A percentile compares a stretch with the other conserved stretches of the same genome.
Evolutionary conservation across 345 rosid genomes (phyloP).

Genomic region (Durio zibethinus): DNA sequence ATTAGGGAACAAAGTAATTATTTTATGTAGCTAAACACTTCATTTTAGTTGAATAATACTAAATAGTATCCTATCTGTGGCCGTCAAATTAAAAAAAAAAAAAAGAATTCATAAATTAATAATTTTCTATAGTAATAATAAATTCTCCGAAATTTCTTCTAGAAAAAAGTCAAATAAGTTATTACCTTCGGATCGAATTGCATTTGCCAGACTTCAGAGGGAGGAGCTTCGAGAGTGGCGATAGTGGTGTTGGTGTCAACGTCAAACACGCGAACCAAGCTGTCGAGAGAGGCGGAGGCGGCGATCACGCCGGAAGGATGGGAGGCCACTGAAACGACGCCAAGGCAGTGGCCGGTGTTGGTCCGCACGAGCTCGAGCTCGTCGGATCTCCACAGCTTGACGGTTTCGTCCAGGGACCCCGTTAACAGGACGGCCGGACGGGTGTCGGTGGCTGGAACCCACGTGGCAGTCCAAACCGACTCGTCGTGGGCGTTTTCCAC

Average conservation of each 20-base stretch:
- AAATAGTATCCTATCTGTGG: not conserved
- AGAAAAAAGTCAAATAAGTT: not conserved
- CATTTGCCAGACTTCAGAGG: slow-evolving; percentile 98
- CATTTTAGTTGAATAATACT: not conserved
- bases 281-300: slow-evolving; percentile 91
- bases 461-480: slow-evolving; percentile 88
- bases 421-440: slow-evolving; percentile 73
- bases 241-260: slow-evolving; percentile 87
- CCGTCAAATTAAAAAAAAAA: not conserved
- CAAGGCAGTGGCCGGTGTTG: slow-evolving; percentile 88
- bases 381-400: slow-evolving; percentile 79
- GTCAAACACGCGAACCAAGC: slow-evolving; percentile 92
- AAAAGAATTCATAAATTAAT: too few species aligned
- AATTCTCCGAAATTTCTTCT: not conserved
- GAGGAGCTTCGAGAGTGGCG: slow-evolving; percentile 91
- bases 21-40: too few species aligned
- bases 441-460: slow-evolving; percentile 74
- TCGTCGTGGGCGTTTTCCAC: slow-evolving; percentile 82
- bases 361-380: slow-evolving; percentile 73
- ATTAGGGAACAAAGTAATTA: too few species aligned
- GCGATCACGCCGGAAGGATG: slow-evolving; percentile 95
- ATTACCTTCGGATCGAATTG: slow-evolving; percentile 85
- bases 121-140: not conserved
- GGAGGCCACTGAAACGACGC: slow-evolving; percentile 91
- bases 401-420: slow-evolving; percentile 93